Evolutionary conservation across 768 basidiomycete species (phyloP).

Genomic region (Paxillus involutus): DNA sequence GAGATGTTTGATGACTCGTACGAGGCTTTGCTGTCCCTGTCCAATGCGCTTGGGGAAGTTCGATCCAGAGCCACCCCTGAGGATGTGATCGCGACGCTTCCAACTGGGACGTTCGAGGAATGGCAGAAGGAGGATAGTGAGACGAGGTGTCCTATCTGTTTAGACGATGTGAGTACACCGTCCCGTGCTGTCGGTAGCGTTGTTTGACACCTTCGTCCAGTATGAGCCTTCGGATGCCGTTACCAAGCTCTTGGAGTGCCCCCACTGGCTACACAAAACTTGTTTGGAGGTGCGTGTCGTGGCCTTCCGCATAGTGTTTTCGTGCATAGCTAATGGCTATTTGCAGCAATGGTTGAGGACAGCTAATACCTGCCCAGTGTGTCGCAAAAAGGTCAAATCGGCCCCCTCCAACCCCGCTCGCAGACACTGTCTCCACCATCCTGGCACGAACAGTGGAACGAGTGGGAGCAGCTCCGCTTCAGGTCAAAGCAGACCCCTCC

Average conservation of each 20-base stretch:
- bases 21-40: conserved; percentile 61
- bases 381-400: conserved; percentile 57
- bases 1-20: conserved; percentile 78
- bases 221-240: conserved; percentile 63
- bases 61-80: conserved; percentile 64
- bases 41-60: conserved; percentile 64
- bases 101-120: conserved; percentile 63
- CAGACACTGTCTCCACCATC: conserved; percentile 10
- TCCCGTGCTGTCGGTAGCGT: not conserved
- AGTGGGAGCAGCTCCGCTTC: not conserved
- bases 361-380: conserved; percentile 80
- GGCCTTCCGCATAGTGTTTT: not conserved
- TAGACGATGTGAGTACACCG: conserved; percentile 69
- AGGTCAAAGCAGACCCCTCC: conserved; percentile 5
- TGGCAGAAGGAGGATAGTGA: conserved; percentile 70
- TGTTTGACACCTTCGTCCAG: conserved; percentile 35
- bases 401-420: conserved; percentile 21
- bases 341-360: conserved; percentile 76
- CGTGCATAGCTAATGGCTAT: conserved; percentile 2
- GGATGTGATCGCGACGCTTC: conserved; percentile 56
- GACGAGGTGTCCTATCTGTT: conserved; percentile 77
- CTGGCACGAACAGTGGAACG: conserved; percentile 10
- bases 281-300: conserved; percentile 63
- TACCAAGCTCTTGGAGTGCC: conserved; percentile 65
- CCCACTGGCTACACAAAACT: conserved; percentile 78